Percentiles rank a stretch among this genome's conserved stretches.
These are phyloP conservation scores for Waitea zeae DNA, from an alignment of 1,284 basidiomycete species.

Conservation along the genomic window DNA sequence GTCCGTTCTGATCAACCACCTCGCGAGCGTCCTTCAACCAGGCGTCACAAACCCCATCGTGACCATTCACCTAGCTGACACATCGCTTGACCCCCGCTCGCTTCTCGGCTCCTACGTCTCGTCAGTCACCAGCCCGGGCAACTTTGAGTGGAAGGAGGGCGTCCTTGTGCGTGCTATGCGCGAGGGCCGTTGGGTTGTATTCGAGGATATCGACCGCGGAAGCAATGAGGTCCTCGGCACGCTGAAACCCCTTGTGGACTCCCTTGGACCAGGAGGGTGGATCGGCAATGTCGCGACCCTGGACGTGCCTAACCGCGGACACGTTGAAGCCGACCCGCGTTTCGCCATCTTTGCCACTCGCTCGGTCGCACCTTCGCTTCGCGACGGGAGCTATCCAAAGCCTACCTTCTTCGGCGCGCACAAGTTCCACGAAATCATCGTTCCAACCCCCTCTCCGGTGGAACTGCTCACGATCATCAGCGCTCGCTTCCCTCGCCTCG, in stretches of 20 bases:
- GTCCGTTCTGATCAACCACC: constrained; percentile 63
- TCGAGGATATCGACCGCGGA: constrained; percentile 87
- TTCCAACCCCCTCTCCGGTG: constrained; percentile 39
- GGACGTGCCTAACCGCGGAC: constrained; percentile 50
- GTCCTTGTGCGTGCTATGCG: constrained; percentile 83
- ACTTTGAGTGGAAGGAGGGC: constrained; percentile 95
- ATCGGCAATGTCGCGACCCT: constrained; percentile 61
- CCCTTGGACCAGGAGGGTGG: constrained; percentile 56
- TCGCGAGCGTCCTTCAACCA: constrained; percentile 50
- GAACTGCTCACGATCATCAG: constrained; percentile 61
- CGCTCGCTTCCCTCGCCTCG: constrained; percentile 45
- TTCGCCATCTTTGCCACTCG: constrained; percentile 77
- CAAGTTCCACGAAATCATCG: constrained; percentile 59
- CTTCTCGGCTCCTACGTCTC: constrained; percentile 91
- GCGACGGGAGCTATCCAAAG: constrained; percentile 23
- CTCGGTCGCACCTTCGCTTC: constrained; percentile 31
- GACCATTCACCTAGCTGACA: constrained; percentile 83
- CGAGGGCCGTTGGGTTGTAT: constrained; percentile 86
- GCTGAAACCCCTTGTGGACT: constrained; percentile 71
- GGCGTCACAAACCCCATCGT: constrained; percentile 46
- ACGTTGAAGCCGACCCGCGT: constrained; percentile 51
- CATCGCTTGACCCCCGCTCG: constrained; percentile 87
- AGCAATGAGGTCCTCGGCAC: constrained; percentile 76
- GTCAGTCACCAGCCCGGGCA: constrained; percentile 71
- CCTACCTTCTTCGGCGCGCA: constrained; percentile 70